Evolutionary conservation across 352 stramenopile species (phyloP), one percentile per base, ranked within the genome.

Genomic region (Globisporangium abappressorium): DNA sequence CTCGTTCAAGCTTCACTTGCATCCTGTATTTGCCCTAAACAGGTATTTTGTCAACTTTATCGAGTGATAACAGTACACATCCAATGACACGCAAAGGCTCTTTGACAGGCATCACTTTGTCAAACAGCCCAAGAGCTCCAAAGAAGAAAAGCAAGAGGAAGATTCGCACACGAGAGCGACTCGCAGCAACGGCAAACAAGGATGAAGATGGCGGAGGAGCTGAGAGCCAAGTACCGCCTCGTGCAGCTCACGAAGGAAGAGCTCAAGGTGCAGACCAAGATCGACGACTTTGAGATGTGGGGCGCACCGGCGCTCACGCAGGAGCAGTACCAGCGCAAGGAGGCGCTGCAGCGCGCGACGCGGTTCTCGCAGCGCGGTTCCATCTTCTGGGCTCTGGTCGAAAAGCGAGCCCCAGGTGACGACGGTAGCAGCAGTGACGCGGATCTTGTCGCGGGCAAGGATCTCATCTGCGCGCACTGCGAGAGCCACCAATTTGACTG

Each of bases 311-410:
- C 63, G 22, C 60, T 84, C 56, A 62, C 76, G 56, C 36, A 77
- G 34, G 54, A 70, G 64, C 75, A 83, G 66, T 90, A 84, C 60
- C 78, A 85, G 58, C 51, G 54, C 18, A 81, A 85, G 34, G 80
- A 88, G 62, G 55, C 63, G 57, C 53, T 72, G 18, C 75, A 89
- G 68, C 82, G 82, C 18, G 61, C 58, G 26, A 87, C 75, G 4
- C 54, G 72, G 5, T 81, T 89, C 69, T 84, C 84, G 28, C 57
- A 78, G 57, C 68, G 72, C 46, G 76, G 80, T 2, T 85, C 81
- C n/a, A 80, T 88, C 55, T 89, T 87, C 74, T 92, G 81, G 79
- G 84, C 79, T 11, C 73, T 92, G 3, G 80, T 92, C 15, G 78
- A 85, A 57, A 59, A 64, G 24, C 43, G 34, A 7, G 9, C 46